phyloP scores from a whole-genome alignment of 352 stramenopile species.

The Pythium scleroteichum region DNA sequence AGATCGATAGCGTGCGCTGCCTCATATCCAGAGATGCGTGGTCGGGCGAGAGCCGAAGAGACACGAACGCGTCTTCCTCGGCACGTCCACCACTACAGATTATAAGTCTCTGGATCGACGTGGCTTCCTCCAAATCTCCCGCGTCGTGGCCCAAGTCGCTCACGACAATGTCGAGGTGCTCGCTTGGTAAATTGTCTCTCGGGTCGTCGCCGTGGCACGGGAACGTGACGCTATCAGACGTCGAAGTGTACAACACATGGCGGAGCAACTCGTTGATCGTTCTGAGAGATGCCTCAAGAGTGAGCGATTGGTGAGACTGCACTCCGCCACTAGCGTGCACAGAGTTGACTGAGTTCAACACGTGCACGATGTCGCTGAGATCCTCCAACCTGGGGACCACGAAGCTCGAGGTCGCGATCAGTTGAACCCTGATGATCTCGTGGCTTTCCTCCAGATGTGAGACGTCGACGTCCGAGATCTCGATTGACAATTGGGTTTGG shows the following conservation, averaged over 20 bases:
- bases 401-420: background rate
- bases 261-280: background rate
- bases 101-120: background rate
- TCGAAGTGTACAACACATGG: conserved; percentile 1
- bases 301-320: too few species aligned
- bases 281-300: too few species aligned
- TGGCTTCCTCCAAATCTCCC: background rate
- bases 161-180: conserved; percentile 9
- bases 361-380: background rate
- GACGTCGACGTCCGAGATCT: conserved; percentile 9
- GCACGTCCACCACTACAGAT: background rate
- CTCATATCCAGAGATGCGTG: conserved; percentile 3
- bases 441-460: background rate
- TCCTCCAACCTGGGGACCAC: background rate
- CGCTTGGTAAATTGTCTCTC: background rate
- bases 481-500: conserved; percentile 7
- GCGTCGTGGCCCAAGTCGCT: conserved; percentile 14
- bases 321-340: background rate
- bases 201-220: background rate
- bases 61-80: background rate
- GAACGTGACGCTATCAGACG: background rate
- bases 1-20: conserved; percentile 3
- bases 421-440: conserved; percentile 3
- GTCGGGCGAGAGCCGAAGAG: background rate
- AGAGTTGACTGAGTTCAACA: background rate